Evolutionary conservation across 257 asterid genomes (phyloP).

Genomic region (Ilex asprella): DNA sequence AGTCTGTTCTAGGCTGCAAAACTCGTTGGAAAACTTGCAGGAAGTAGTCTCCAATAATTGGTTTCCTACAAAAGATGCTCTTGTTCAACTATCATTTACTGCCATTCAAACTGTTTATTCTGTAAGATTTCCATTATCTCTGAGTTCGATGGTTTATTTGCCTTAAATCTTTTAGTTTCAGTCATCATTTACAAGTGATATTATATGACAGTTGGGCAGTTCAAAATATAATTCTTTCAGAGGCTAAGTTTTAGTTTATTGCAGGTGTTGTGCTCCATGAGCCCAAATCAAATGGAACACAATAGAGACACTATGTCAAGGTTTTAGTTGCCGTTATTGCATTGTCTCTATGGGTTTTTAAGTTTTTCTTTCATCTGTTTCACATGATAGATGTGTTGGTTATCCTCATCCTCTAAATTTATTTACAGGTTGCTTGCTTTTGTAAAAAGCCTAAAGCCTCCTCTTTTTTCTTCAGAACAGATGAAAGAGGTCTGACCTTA

Average conservation of each 20-base stretch:
- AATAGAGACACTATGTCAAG: slow-evolving; percentile 43
- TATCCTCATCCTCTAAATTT: slow-evolving; percentile 16
- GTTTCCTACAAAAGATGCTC: slow-evolving; percentile 45
- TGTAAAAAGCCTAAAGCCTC: slow-evolving; percentile 47
- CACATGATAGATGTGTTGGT: slow-evolving; percentile 4
- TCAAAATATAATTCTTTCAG: neutral
- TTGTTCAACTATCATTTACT: slow-evolving; percentile 41
- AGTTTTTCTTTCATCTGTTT: slow-evolving; percentile 3
- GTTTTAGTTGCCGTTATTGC: slow-evolving; percentile 27
- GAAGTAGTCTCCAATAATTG: slow-evolving; percentile 39
- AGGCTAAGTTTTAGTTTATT: slow-evolving; percentile 24
- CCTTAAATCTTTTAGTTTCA: too few relatives aligned
- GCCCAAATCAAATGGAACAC: slow-evolving; percentile 37
- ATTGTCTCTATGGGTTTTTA: slow-evolving; percentile 1
- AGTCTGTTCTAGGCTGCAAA: slow-evolving; percentile 45
- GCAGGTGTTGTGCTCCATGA: slow-evolving; percentile 73
- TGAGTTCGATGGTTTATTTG: neutral
- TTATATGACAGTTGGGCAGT: too few relatives aligned
- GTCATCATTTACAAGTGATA: too few relatives aligned
- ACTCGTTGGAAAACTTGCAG: slow-evolving; percentile 35
- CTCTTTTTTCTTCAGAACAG: slow-evolving; percentile 57
- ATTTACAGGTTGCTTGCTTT: slow-evolving; percentile 53
- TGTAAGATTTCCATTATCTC: slow-evolving; percentile 36
- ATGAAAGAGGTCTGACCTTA: slow-evolving; percentile 56
- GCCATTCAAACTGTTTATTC: slow-evolving; percentile 42